Base-by-base conservation (phyloP, 2,329 filamentous ascomycete genomes). In the Aspergillus neotritici region DNA sequence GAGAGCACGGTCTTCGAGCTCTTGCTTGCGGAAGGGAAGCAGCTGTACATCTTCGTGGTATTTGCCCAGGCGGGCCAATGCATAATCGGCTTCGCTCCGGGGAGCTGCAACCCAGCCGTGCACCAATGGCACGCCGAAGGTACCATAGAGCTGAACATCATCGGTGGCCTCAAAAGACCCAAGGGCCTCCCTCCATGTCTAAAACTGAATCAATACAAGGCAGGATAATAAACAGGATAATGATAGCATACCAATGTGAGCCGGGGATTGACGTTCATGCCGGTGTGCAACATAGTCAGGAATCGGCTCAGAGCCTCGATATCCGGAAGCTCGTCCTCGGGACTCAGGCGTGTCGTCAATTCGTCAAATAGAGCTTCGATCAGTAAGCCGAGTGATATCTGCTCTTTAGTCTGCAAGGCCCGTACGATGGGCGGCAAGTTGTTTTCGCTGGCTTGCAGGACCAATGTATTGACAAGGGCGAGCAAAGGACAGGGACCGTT, bases 241-340 rank as follows among this genome's bases (percentile, higher is more conserved):
- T 12, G 31, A n/a, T 11, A 28, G 39, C 51, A 46, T 57, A 64
- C 75, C 2, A 87, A 77, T 6, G 94, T 76, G 51, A 95, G 93
- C 14, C 86, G 81, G 2, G 93, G 93, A 52, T 98, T 98, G 44
- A 97, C 91, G 57, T 97, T 98, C 87, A 98, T 95, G 31, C 93
- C 93, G 0, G 90, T 97, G 55, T 96, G 88, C 2, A 98, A 71
- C 34, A 87, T 86, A 44, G 93, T 80, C 2, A 98, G 72, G 59
- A 98, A 98, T 5, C 78, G 76, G 63, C 95, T 94, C 1, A 98
- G 74, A 46, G 95, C 90, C 30, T 83, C 79, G 8, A 97, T 84
- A 61, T 97, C 93, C 0, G 91, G 91, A 16, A 97, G 68, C 12
- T 80, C 73, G 29, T 83, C 79, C 37, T 79, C 78, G 0, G 79